Conservation (phyloP, 495 filamentous ascomycete species). For the Aspergillus conjunctus region DNA sequence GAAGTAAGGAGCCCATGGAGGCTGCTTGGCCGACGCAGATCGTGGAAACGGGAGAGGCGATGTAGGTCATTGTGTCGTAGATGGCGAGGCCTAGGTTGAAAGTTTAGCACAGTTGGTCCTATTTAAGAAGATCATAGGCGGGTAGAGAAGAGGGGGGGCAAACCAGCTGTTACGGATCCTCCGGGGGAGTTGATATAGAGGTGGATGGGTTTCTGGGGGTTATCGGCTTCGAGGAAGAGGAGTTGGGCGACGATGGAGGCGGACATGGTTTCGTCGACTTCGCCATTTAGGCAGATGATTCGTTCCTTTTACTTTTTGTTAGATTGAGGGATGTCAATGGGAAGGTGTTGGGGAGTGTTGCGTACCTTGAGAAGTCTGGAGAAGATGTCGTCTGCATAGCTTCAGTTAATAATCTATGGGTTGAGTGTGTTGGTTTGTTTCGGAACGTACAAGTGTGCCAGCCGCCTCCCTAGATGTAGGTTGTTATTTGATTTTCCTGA, state of each 20-base stretch:
- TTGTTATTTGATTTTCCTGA: constrained; percentile 31
- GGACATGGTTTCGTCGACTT: constrained; percentile 84
- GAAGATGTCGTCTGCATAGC: constrained; percentile 73
- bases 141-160: constrained; percentile 6
- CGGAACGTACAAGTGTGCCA: constrained; percentile 78
- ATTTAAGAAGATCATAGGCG: neutral
- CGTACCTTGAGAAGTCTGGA: constrained; percentile 73
- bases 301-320: constrained; percentile 63
- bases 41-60: constrained; percentile 85
- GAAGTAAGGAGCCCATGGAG: constrained; percentile 87
- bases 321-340: neutral
- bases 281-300: constrained; percentile 91
- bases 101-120: neutral
- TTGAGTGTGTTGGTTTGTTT: neutral
- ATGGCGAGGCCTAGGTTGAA: constrained; percentile 74
- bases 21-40: constrained; percentile 95
- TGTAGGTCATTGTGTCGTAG: constrained; percentile 99
- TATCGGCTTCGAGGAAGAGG: constrained; percentile 96
- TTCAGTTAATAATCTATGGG: constrained; percentile 22
- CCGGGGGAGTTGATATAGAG: constrained; percentile 98
- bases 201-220: constrained; percentile 88
- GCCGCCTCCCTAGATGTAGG: constrained; percentile 67
- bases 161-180: constrained; percentile 86
- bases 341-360: neutral
- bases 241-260: constrained; percentile 93